A percentile compares a stretch with the other conserved stretches of the same genome.
phyloP scores from a whole-genome alignment of 495 filamentous ascomycete species.

The Xylaria sp. region DNA sequence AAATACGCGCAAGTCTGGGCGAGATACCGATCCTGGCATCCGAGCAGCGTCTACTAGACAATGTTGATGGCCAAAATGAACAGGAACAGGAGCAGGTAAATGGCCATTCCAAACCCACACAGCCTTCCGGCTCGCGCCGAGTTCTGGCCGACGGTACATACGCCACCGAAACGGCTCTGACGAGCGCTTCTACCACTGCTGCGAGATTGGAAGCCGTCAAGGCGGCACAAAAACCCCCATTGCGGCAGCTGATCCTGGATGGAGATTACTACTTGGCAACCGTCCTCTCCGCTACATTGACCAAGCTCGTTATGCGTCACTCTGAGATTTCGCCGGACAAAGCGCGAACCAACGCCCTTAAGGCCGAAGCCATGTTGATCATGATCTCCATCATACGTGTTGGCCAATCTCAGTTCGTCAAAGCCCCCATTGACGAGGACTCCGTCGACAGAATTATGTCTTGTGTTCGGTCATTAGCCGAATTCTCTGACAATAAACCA shows the following conservation, averaged over 20 bases:
- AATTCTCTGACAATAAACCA: conserved; percentile 87
- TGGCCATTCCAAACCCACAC: conserved; percentile 75
- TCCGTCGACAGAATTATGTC: conserved; percentile 97
- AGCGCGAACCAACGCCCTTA: conserved; percentile 89
- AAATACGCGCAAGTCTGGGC: conserved; percentile 89
- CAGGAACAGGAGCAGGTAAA: conserved; percentile 77
- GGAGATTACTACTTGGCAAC: conserved; percentile 97
- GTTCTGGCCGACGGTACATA: conserved; percentile 97
- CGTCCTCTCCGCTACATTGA: conserved; percentile 91
- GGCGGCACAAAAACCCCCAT: conserved; percentile 93
- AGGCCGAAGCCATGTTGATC: conserved; percentile 98
- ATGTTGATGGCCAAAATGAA: conserved; percentile 60
- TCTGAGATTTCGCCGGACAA: conserved; percentile 88
- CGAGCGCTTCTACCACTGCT: conserved; percentile 85
- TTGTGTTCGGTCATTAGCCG: conserved; percentile 89
- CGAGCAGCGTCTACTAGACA: conserved; percentile 88
- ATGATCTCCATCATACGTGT: conserved; percentile 99
- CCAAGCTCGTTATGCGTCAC: conserved; percentile 98
- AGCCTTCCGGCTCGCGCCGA: conserved; percentile 83
- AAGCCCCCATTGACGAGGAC: conserved; percentile 96
- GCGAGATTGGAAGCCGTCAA: conserved; percentile 96
- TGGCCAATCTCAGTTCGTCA: conserved; percentile 97
- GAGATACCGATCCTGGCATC: conserved; percentile 98
- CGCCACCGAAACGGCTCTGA: conserved; percentile 94
- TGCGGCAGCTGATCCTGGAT: conserved; percentile 94